A percentile compares a stretch with the other conserved stretches of the same genome.
Conservation (phyloP, 345 rosid genomes). For the Boechera divaricarpa region DNA sequence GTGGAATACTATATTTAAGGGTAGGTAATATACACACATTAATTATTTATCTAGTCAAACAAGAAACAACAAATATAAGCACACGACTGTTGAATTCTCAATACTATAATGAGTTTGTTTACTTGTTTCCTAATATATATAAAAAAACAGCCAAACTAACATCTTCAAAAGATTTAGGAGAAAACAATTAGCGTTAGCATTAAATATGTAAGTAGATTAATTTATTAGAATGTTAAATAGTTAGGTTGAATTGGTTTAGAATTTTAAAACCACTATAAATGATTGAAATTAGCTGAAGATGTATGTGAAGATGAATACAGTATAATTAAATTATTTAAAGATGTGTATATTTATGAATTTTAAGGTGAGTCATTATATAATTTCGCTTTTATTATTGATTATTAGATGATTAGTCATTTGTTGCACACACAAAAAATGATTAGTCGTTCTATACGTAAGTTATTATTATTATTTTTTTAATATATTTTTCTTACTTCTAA, state of each 20-base stretch:
- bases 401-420: background rate
- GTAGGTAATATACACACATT: too few species aligned
- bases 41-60: slow-evolving; percentile 3
- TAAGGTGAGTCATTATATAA: background rate
- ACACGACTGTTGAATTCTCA: background rate
- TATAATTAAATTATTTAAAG: too few species aligned
- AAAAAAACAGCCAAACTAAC: background rate
- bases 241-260: background rate
- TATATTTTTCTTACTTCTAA: background rate
- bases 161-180: too few species aligned
- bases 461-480: too few species aligned
- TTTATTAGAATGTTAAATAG: background rate
- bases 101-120: background rate
- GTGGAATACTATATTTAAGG: background rate
- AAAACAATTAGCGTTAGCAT: too few species aligned
- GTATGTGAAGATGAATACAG: too few species aligned
- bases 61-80: background rate
- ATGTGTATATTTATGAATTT: background rate
- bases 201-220: too few species aligned
- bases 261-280: background rate
- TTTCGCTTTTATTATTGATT: background rate
- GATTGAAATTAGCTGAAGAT: too few species aligned
- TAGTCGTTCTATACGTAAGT: background rate
- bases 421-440: background rate
- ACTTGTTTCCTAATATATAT: background rate